These are phyloP conservation scores for Myxozyma geophila DNA, from an alignment of 805 yeast genomes.

Conservation along the genomic window DNA sequence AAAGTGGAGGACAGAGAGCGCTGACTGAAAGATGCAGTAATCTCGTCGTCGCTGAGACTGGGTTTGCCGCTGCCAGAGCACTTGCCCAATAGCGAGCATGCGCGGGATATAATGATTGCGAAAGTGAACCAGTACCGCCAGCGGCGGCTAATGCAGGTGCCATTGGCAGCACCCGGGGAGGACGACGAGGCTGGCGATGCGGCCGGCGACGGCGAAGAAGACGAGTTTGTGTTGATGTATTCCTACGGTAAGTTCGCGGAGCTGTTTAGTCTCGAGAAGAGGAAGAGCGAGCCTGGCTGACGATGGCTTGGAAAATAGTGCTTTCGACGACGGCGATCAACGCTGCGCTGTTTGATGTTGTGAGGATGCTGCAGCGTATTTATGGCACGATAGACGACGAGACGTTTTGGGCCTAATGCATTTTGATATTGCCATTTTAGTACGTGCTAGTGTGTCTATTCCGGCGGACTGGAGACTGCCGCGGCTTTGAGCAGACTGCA, in stretches of 20 bases:
- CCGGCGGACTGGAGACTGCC: too few relatives aligned
- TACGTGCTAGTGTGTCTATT: too few relatives aligned
- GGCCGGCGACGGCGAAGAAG: slow-evolving; percentile 51
- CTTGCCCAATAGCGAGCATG: slow-evolving; percentile 77
- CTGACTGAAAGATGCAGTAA: slow-evolving; percentile 47
- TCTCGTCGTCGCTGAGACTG: slow-evolving; percentile 72
- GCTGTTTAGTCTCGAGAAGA: neutral
- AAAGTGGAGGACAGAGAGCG: neutral
- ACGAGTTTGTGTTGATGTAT: slow-evolving; percentile 76
- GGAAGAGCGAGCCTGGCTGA: neutral
- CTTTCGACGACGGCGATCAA: slow-evolving; percentile 70
- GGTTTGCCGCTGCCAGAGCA: slow-evolving; percentile 79
- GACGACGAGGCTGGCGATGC: too few relatives aligned
- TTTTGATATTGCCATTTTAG: too few relatives aligned
- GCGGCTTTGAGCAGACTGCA: too few relatives aligned
- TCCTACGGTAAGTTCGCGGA: slow-evolving; percentile 53
- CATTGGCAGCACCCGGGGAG: neutral
- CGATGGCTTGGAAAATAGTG: slow-evolving; percentile 37
- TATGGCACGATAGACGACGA: slow-evolving; percentile 71
- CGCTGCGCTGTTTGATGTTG: slow-evolving; percentile 63
- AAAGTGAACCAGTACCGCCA: slow-evolving; percentile 64
- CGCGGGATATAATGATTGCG: slow-evolving; percentile 68
- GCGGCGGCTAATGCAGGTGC: slow-evolving; percentile 41
- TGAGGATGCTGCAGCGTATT: slow-evolving; percentile 57
- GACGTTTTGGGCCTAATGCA: slow-evolving; percentile 37